Percentiles rank a stretch among this genome's conserved stretches.
Evolutionary conservation across 192 early-diverging fungal genomes (phyloP).

Genomic region (Coemansia sp.): DNA sequence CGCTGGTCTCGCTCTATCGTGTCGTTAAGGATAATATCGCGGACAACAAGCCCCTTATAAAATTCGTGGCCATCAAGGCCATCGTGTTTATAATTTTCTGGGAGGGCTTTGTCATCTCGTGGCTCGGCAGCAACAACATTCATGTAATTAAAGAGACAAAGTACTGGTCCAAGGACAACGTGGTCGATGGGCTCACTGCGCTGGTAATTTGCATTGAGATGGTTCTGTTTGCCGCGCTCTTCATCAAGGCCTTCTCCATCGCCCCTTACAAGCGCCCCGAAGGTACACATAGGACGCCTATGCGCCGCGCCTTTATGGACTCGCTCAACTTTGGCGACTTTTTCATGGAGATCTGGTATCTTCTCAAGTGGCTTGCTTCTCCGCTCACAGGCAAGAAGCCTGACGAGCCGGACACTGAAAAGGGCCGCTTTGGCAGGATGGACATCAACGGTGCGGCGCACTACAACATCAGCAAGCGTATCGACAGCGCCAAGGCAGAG

Average conservation of each 20-base stretch:
- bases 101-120: conserved; percentile 61
- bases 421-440: conserved; percentile 54
- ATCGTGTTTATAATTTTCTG: conserved; percentile 69
- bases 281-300: conserved; percentile 40
- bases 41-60: conserved; percentile 56
- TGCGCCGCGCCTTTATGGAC: conserved; percentile 53
- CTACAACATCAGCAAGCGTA: conserved; percentile 40
- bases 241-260: conserved; percentile 58
- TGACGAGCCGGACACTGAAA: conserved; percentile 46
- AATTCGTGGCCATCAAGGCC: conserved; percentile 57
- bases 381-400: conserved; percentile 34
- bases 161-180: conserved; percentile 62
- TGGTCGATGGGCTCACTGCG: conserved; percentile 55
- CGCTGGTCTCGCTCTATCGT: conserved; percentile 63
- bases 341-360: conserved; percentile 52
- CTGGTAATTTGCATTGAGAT: conserved; percentile 65
- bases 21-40: conserved; percentile 62
- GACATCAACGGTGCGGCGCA: conserved; percentile 54
- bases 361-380: conserved; percentile 40
- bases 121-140: conserved; percentile 59
- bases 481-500: conserved; percentile 18
- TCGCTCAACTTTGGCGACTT: conserved; percentile 57
- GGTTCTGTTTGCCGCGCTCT: conserved; percentile 57
- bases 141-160: conserved; percentile 54
- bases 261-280: conserved; percentile 34